A percentile compares a stretch with the other conserved stretches of the same genome.
These are phyloP conservation scores for Sarcocystis neurona DNA, from an alignment of 169 alveolate genomes.

Conservation along the genomic window DNA sequence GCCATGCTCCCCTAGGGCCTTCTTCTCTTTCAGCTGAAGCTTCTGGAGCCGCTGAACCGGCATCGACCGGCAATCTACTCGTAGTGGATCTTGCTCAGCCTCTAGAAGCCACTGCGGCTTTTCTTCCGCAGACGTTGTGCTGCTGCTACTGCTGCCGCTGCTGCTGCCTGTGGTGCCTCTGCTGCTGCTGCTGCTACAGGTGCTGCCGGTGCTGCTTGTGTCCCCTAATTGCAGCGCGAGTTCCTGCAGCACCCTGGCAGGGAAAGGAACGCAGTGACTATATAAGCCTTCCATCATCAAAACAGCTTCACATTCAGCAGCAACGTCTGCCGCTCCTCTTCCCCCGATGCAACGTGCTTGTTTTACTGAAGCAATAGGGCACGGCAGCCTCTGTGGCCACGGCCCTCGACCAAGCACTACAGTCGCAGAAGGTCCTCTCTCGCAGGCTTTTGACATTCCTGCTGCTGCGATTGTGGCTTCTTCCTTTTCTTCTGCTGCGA, in stretches of 20 bases:
- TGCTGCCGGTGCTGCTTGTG: too few species aligned
- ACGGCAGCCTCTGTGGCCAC: background rate
- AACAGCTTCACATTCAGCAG: background rate
- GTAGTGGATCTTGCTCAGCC: slow-evolving; percentile 24
- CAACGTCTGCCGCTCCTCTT: background rate
- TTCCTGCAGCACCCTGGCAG: too few species aligned
- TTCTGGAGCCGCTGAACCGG: background rate
- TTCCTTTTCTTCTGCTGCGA: slow-evolving; percentile 39
- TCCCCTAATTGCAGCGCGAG: too few species aligned
- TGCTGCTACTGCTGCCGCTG: slow-evolving; percentile 12
- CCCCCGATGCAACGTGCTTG: slow-evolving; percentile 2
- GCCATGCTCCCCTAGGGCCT: too few species aligned
- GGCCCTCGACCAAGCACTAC: background rate
- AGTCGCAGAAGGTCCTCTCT: too few species aligned
- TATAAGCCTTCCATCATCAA: slow-evolving; percentile 5
- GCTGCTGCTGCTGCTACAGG: too few species aligned
- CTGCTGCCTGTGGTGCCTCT: too few species aligned
- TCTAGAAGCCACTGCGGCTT: slow-evolving; percentile 48
- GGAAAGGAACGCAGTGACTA: too few species aligned
- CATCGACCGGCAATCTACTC: slow-evolving; percentile 47
- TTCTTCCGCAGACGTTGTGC: background rate
- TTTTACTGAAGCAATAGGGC: background rate
- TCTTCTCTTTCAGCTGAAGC: slow-evolving; percentile 17
- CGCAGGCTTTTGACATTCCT: too few species aligned
- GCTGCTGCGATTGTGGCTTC: too few species aligned